Evolutionary conservation across 352 stramenopile genomes (phyloP), one percentile per base, ranked within the genome.

Genomic region (Globisporangium alternatum): DNA sequence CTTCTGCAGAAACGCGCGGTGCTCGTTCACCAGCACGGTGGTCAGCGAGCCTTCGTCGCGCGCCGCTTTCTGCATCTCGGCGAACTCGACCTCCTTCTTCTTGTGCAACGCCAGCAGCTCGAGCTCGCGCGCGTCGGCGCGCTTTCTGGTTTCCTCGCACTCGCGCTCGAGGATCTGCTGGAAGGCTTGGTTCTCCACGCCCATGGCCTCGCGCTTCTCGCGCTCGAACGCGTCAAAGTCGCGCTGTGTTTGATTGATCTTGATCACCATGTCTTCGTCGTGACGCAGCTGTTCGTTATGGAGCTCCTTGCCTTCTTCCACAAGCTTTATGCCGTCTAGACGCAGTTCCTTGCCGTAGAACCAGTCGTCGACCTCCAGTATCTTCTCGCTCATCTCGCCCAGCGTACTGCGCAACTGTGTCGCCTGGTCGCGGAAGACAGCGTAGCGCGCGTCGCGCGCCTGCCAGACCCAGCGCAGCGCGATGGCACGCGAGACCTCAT

Each of bases 281-380:
- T 93, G 65, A 7, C 69, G 71, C 22, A 66, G 62, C 66, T 92
- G 81, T 60, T 91, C 83, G 51, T 81, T 68, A 4, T 74, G 62
- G 2, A 94, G 74, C 53, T 81, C 75, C 2, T 65, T 67, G 1
- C 77, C 88, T 44, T 93, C 81, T 2, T 86, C 75, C 53, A 78
- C 62, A 1, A 96, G 60, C 35, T 69, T 70, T n/a, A 82, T 60
- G 15, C 89, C 92, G 57, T 94, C 88, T 52, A 97, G 56, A 5
- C 89, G 83, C 59, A 98, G 66, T 56, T 97, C 93, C 8, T 85
- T 86, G 1, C 87, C 85, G 59, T 89, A 98, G 71, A 96, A 98
- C 91, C 93, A 98, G 74, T 98, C 91, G 57, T 98, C 91, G n/a
- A 95, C 88, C 63, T 95, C 86, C 4, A 89, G 83, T 69, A 98